These are phyloP conservation scores for Ottelia alismoides DNA, from an alignment of 106 monocot species.

Conservation along the genomic window DNA sequence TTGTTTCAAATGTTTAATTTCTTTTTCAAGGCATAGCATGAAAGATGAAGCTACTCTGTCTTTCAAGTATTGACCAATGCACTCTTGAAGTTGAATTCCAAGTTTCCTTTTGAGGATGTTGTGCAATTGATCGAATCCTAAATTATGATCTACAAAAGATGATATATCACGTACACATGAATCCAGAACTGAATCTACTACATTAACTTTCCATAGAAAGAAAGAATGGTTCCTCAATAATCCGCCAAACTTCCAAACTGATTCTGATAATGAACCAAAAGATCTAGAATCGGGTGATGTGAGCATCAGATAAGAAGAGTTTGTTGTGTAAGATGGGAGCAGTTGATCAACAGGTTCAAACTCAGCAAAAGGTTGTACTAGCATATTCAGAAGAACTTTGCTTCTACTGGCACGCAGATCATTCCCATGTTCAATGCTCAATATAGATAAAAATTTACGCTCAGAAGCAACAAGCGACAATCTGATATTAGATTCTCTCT, in stretches of 20 bases:
- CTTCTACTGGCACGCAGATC: slow-evolving; percentile 32
- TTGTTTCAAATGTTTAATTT: slow-evolving; percentile 34
- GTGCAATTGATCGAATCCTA: slow-evolving; percentile 61
- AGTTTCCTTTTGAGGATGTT: slow-evolving; percentile 59
- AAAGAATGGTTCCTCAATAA: slow-evolving; percentile 56
- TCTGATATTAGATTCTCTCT: slow-evolving; percentile 51
- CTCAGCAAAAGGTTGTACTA: slow-evolving; percentile 56
- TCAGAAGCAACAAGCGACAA: slow-evolving; percentile 55
- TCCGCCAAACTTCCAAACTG: slow-evolving; percentile 39
- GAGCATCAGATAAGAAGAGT: slow-evolving; percentile 4
- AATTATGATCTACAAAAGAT: slow-evolving; percentile 57
- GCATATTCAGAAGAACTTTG: slow-evolving; percentile 42
- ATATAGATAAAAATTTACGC: slow-evolving; percentile 49
- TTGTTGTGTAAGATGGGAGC: slow-evolving; percentile 24
- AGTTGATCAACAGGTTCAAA: slow-evolving; percentile 65
- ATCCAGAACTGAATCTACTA: slow-evolving; percentile 70
- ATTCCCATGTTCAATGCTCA: slow-evolving; percentile 25
- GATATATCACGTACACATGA: slow-evolving; percentile 77
- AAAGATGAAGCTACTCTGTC: slow-evolving; percentile 59
- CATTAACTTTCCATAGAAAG: slow-evolving; percentile 85
- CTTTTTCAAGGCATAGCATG: slow-evolving; percentile 41
- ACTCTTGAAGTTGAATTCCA: slow-evolving; percentile 42
- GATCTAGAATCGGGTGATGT: slow-evolving; percentile 15
- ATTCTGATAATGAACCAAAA: slow-evolving; percentile 35
- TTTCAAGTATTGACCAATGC: slow-evolving; percentile 47